Evolutionary conservation across 2,329 filamentous ascomycete species (phyloP), one percentile per base, ranked within the genome.

Genomic region (Fusarium sp.): DNA sequence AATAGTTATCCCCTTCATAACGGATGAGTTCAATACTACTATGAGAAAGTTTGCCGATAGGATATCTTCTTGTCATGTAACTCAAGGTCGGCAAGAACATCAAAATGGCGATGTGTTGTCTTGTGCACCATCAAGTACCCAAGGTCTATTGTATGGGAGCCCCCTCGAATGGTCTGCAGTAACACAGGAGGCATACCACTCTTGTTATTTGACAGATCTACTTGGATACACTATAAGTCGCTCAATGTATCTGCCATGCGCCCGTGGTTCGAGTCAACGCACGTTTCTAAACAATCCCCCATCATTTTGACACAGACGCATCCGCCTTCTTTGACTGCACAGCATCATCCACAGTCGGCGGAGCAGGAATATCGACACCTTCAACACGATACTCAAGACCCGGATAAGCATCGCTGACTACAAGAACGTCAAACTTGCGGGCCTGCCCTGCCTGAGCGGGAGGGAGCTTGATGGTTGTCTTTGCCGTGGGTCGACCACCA

Each of bases 341-440:
- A 71, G 85, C 86, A 66, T 86, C 84, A 57, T 86, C 85, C 39
- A 88, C 86, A 26, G 75, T 80, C 7, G 88, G 87, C 59, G 82
- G 77, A 35, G 81, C 83, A 24, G 88, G 88, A n/a, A 90, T 82
- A 28, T 88, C 85, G 1, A 90, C 83, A 5, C 85, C 86, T 41
- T 82, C 66, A 3, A 87, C 67, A 30, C 81, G 80, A 68, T 89
- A 85, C 79, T 88, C 85, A 86, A 98, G 90, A 0, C 93, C 94
- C 38, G 94, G 85, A 82, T 98, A 98, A 22, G 91, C 91, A 85
- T 98, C 96, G 81, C 95, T 98, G 24, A 96, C 85, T 6, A 98
- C 90, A 70, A 88, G 80, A 7, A 98, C 88, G 78, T 94, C 92
- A 15, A 97, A 82, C 79, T 88, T 92, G 76, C 90, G 89, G 20